Percentiles rank a stretch among this genome's conserved stretches.
Evolutionary conservation across 2,329 filamentous ascomycete species (phyloP).

Genomic region (Endothia cerciana): DNA sequence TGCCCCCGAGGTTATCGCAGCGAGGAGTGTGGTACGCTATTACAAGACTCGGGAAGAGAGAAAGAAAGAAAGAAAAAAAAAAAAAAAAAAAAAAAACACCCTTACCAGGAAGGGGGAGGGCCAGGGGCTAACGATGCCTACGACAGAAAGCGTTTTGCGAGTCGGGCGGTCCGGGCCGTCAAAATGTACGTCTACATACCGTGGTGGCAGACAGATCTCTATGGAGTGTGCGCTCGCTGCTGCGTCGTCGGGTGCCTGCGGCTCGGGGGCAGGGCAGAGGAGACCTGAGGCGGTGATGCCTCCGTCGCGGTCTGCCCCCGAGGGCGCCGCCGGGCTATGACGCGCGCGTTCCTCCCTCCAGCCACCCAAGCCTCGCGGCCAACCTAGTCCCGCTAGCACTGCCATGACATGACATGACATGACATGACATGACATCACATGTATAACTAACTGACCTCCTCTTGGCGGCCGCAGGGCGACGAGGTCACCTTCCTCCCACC

Average conservation of each 20-base stretch:
- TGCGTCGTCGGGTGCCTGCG: too few species aligned
- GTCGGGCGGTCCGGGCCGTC: conserved; percentile 60
- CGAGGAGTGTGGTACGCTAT: conserved; percentile 65
- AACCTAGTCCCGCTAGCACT: not conserved
- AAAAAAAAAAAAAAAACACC: conserved; percentile 18
- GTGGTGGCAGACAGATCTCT: not conserved
- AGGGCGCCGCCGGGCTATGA: not conserved
- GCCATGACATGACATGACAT: not conserved
- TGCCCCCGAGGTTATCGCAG: conserved; percentile 69
- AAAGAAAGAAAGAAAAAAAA: conserved; percentile 28
- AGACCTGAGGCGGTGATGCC: not conserved
- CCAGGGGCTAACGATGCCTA: conserved; percentile 29
- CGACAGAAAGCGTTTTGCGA: conserved; percentile 79
- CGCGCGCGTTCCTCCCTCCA: too few species aligned
- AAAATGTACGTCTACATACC: conserved; percentile 50
- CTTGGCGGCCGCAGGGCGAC: conserved; percentile 65
- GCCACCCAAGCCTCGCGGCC: too few species aligned
- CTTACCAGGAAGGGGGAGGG: conserved; percentile 1
- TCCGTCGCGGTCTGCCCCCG: not conserved
- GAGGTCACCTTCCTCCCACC: conserved; percentile 91
- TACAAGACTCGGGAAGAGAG: too few species aligned
- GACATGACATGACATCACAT: not conserved
- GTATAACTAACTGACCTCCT: too few species aligned
- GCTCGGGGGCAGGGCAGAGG: not conserved
- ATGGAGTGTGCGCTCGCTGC: too few species aligned